Evolutionary conservation across 805 yeast species (phyloP).

Genomic region (Yamadazyma scolyti): DNA sequence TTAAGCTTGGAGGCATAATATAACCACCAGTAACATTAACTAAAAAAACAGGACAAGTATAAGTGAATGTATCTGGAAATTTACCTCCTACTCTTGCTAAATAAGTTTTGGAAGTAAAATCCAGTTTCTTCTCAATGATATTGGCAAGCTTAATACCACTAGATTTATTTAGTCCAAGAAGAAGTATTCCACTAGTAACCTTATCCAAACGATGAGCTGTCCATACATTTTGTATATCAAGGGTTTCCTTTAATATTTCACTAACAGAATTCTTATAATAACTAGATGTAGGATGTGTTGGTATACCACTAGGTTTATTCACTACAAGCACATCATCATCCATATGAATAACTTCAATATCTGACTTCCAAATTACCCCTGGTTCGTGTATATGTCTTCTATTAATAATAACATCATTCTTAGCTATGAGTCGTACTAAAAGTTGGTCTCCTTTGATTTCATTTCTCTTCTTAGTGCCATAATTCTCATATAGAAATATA

Average conservation of each 20-base stretch:
- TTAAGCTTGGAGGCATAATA: slow-evolving; percentile 26
- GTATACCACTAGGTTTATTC: slow-evolving; percentile 50
- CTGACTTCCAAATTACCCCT: slow-evolving; percentile 21
- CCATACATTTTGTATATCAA: slow-evolving; percentile 27
- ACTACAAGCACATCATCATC: slow-evolving; percentile 39
- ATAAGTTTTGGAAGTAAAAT: slow-evolving; percentile 36
- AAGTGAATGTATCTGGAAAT: slow-evolving; percentile 30
- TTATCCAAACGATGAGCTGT: slow-evolving; percentile 50
- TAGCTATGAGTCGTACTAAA: slow-evolving; percentile 9
- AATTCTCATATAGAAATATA: slow-evolving; percentile 22
- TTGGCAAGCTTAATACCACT: slow-evolving; percentile 29
- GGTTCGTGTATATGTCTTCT: slow-evolving; percentile 46
- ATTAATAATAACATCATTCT: slow-evolving; percentile 27
- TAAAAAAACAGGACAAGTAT: slow-evolving; percentile 39
- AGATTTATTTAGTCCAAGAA: slow-evolving; percentile 36
- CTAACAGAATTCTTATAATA: slow-evolving; percentile 41
- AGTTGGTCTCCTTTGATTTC: slow-evolving; percentile 17
- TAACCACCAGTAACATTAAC: slow-evolving; percentile 31
- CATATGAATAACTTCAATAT: slow-evolving; percentile 27
- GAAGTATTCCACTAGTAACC: slow-evolving; percentile 48
- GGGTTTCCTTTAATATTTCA: slow-evolving; percentile 36
- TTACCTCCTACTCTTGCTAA: slow-evolving; percentile 41
- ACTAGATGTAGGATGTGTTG: slow-evolving; percentile 51
- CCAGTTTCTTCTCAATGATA: slow-evolving; percentile 25
- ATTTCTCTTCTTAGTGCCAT: slow-evolving; percentile 15